Evolutionary conservation across 768 basidiomycete genomes (phyloP).

Genomic region (Crepidotus variabilis): DNA sequence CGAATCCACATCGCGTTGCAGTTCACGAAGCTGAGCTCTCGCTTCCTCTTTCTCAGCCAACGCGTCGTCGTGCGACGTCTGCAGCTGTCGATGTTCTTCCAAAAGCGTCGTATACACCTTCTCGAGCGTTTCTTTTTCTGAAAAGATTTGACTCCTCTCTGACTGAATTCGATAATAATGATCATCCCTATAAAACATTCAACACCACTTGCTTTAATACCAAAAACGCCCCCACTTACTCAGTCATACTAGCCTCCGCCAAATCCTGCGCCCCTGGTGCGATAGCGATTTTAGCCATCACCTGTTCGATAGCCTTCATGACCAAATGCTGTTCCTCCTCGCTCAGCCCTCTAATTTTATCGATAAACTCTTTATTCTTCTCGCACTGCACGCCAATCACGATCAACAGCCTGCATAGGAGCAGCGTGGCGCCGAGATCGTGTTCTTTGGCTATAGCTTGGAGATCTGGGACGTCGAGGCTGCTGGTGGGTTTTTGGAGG

Average conservation of each 20-base stretch:
- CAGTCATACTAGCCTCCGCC: conserved; percentile 70
- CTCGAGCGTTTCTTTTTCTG: conserved; percentile 85
- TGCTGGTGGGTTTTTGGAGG: conserved; percentile 72
- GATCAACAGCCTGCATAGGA: conserved; percentile 77
- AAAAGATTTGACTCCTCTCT: conserved; percentile 69
- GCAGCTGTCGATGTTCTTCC: conserved; percentile 72
- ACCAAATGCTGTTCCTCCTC: conserved; percentile 83
- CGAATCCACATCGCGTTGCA: conserved; percentile 55
- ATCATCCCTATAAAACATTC: conserved; percentile 59
- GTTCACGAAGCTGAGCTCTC: conserved; percentile 54
- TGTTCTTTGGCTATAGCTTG: conserved; percentile 81
- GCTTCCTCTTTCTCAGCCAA: conserved; percentile 79
- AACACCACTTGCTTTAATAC: conserved; percentile 1
- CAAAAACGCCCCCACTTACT: conserved; percentile 45
- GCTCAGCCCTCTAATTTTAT: conserved; percentile 79
- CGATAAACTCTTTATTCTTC: conserved; percentile 84
- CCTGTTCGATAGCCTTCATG: conserved; percentile 94
- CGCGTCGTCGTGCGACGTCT: conserved; percentile 74
- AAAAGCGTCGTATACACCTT: conserved; percentile 73
- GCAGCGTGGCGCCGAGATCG: conserved; percentile 58
- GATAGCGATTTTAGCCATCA: conserved; percentile 71
- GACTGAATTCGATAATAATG: conserved; percentile 86
- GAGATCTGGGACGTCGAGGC: conserved; percentile 84
- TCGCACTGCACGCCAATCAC: conserved; percentile 88
- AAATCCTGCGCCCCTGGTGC: conserved; percentile 42